These are phyloP conservation scores for Diplodia corticola DNA, from an alignment of 2,329 filamentous ascomycete species.

Conservation along the genomic window DNA sequence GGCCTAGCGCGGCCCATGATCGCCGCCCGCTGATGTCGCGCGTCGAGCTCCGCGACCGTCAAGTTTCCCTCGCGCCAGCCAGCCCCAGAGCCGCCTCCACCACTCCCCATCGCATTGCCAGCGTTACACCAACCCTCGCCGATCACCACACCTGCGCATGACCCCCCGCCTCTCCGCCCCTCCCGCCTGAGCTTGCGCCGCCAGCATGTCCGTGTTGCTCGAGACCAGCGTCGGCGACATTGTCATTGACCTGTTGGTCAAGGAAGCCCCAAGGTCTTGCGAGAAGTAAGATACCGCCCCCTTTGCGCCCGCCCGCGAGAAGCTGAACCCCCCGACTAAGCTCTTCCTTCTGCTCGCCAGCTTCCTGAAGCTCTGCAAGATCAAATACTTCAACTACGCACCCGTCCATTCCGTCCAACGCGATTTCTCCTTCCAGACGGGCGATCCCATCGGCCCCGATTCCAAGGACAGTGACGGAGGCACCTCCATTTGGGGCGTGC, in stretches of 20 bases:
- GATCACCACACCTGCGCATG: constrained; percentile 2
- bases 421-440: constrained; percentile 93
- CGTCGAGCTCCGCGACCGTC: neutral
- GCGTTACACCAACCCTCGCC: constrained; percentile 1
- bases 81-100: constrained; percentile 7
- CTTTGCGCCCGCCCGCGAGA: constrained; percentile 32
- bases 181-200: neutral
- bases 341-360: constrained; percentile 53
- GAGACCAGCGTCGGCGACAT: constrained; percentile 94
- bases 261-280: constrained; percentile 87
- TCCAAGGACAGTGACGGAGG: constrained; percentile 87
- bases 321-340: constrained; percentile 59
- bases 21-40: constrained; percentile 15
- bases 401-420: constrained; percentile 91
- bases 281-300: constrained; percentile 76
- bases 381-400: constrained; percentile 98
- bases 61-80: neutral
- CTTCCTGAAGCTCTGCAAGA: constrained; percentile 97
- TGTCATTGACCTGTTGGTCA: constrained; percentile 87
- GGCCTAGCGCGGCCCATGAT: neutral
- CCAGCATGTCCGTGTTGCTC: constrained; percentile 81
- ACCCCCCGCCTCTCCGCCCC: neutral
- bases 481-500: constrained; percentile 84
- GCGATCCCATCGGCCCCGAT: constrained; percentile 86
- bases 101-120: neutral